Base-by-base conservation (phyloP, 495 filamentous ascomycete species). In the Penicillium angulare region DNA sequence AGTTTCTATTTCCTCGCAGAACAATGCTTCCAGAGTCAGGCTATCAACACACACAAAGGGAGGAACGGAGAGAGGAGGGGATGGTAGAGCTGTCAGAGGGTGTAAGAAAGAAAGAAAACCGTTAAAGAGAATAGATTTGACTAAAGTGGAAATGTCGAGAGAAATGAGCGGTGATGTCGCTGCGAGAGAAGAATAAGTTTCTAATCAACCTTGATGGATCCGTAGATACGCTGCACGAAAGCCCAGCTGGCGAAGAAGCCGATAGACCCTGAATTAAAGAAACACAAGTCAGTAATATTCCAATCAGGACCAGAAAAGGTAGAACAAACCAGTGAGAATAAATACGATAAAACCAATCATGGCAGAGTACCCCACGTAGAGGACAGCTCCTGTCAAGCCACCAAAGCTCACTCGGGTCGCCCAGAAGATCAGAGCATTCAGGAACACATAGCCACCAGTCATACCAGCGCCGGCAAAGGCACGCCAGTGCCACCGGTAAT, bases 401-500 rank as follows among this genome's bases (percentile, higher is more conserved):
- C 87, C 84, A 51, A 98, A 84, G 56, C 85, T 89, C 34, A 97
- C 72, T 62, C 90, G 86, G 57, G 84, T 89, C 9, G 88, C 73
- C 85, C 92, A 92, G 71, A 96, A 97, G 44, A 96, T 72, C 47
- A 97, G 62, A 2, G 89, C 88, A 59, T 95, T 90, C 7, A 86
- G 66, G 65, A 97, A 97, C 47, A 98, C 90, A 62, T 97, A 98
- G 26, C 77, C 79, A 2, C 90, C 91, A 32, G 86, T 91, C 60
- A 88, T 88, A 27, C 93, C 93, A 0, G 91, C 90, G 1, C 88
- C 89, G 27, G 85, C 75, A 75, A 98, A 98, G 10, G 88, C 83
- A 34, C 93, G 82, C 93, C 93, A 98, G 62, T 97, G 93, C 93
- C 93, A 98, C 63, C 95, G 89, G 65, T 97, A 98, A 72, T 98